Conservation (phyloP, 2,329 filamentous ascomycete genomes). For the Periconia macrospinosa region DNA sequence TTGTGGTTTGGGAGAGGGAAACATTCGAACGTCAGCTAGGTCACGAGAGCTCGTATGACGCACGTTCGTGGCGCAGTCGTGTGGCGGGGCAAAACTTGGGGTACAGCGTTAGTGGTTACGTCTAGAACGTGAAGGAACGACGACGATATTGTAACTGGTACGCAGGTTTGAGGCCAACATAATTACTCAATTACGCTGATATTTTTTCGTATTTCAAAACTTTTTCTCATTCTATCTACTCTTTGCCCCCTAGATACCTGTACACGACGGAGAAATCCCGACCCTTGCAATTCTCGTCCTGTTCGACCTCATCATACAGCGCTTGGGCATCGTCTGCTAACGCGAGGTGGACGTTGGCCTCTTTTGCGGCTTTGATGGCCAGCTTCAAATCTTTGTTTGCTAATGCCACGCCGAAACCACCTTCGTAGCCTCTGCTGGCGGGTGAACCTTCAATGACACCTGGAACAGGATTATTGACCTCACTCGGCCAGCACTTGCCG, state of each 20-base stretch:
- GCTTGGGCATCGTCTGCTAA: slow-evolving; percentile 50
- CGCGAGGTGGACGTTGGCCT: slow-evolving; percentile 48
- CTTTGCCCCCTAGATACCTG: slow-evolving; percentile 51
- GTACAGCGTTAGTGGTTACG: too few species aligned
- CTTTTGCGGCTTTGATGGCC: slow-evolving; percentile 50
- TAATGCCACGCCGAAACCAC: slow-evolving; percentile 54
- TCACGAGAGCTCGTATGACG: neutral
- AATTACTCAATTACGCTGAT: too few species aligned
- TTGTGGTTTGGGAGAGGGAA: neutral
- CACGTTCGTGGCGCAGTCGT: neutral
- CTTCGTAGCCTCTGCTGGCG: slow-evolving; percentile 69
- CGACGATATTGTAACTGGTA: too few species aligned
- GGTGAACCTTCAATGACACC: slow-evolving; percentile 79
- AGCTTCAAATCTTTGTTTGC: slow-evolving; percentile 55
- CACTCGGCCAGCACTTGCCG: slow-evolving; percentile 93
- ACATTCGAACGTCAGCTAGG: neutral
- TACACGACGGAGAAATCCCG: slow-evolving; percentile 56
- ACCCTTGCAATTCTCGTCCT: slow-evolving; percentile 48
- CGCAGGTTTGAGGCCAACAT: too few species aligned
- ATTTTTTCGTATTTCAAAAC: too few species aligned
- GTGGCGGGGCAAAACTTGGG: neutral
- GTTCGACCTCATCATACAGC: slow-evolving; percentile 50
- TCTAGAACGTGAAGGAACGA: too few species aligned
- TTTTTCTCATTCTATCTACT: slow-evolving; percentile 24
- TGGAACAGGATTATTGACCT: slow-evolving; percentile 91